A percentile compares a stretch with the other conserved stretches of the same genome.
phyloP scores from a whole-genome alignment of 2,329 filamentous ascomycete species.

The Fusarium continuum region DNA sequence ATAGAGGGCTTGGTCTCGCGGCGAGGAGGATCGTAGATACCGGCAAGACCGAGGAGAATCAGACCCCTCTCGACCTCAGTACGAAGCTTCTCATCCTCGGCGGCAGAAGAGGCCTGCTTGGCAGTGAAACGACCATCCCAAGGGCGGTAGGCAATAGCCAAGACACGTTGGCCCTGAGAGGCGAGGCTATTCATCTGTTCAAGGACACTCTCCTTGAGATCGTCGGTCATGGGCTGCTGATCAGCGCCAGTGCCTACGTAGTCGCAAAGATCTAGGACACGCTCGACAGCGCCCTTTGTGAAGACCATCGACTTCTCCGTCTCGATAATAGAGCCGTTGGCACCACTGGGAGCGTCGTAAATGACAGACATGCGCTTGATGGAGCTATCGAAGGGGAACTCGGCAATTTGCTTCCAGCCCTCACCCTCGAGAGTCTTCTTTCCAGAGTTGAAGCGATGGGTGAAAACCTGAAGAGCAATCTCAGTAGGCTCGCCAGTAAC shows the following conservation, averaged over 20 bases:
- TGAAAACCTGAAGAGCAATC: conserved; percentile 79
- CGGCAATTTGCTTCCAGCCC: conserved; percentile 71
- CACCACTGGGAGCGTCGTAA: conserved; percentile 62
- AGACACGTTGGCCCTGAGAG: conserved; percentile 74
- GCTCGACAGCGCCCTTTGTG: conserved; percentile 70
- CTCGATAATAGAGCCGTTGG: conserved; percentile 52
- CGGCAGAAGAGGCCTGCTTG: conserved; percentile 47
- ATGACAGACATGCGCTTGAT: conserved; percentile 85
- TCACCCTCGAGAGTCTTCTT: conserved; percentile 61
- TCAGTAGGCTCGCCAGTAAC: conserved; percentile 78
- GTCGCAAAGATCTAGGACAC: conserved; percentile 65
- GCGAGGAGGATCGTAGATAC: conserved; percentile 87
- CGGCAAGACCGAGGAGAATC: conserved; percentile 80
- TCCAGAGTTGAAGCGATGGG: conserved; percentile 71
- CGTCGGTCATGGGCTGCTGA: conserved; percentile 59
- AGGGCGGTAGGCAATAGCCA: conserved; percentile 74
- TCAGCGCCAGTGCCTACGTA: conserved; percentile 55
- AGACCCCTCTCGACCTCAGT: conserved; percentile 72
- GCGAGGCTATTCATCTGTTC: conserved; percentile 67
- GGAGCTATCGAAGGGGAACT: conserved; percentile 81
- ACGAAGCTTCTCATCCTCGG: conserved; percentile 61
- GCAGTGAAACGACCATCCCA: conserved; percentile 60
- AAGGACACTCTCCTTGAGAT: conserved; percentile 60
- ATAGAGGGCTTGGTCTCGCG: conserved; percentile 80
- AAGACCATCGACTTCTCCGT: conserved; percentile 62